Base-by-base conservation (phyloP, 2,329 filamentous ascomycete species). In the Alternaria novae-zelandiae region DNA sequence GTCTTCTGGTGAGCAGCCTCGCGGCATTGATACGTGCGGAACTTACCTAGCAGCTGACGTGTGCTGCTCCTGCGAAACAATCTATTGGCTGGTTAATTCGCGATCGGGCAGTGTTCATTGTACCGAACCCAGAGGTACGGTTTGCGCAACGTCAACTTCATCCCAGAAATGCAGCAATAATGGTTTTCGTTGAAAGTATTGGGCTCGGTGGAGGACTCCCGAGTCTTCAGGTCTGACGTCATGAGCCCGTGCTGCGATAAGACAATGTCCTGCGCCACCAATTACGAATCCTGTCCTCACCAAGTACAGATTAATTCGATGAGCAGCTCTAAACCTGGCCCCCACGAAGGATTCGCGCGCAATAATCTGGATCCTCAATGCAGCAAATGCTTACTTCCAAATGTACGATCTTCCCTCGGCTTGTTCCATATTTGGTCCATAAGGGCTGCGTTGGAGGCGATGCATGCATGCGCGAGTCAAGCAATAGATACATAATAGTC, bases 121-220 rank as follows among this genome's bases (percentile, higher is more conserved):
- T 41, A 6, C 36, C 36, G n/a, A 41, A 6, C 36, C 36, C 36
- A 17, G 0, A 5, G 36, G 36, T 41, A 3, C n/a, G 36, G 36
- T 41, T 6, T 0, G 36, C 9, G n/a, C 36, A n/a, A 41, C 36
- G 36, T 41, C n/a, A 41, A 41, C 15, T 0, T 5, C 6, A 41
- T 17, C 0, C 0, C 0, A 41, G 36, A 6, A 0, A 41, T 41
- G 36, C 36, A 41, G n/a, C 4, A n/a, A n/a, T n/a, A n/a, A n/a
- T n/a, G n/a, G n/a, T n/a, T n/a, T n/a, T n/a, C n/a, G n/a, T n/a
- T n/a, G n/a, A n/a, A n/a, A n/a, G n/a, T n/a, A n/a, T n/a, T n/a
- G n/a, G n/a, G n/a, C n/a, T n/a, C n/a, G n/a, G n/a, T n/a, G n/a
- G n/a, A n/a, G n/a, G n/a, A n/a, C n/a, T n/a, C n/a, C n/a, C n/a